Base-by-base conservation (phyloP, 192 early-diverging fungal species). In the Coemansia sp. region DNA sequence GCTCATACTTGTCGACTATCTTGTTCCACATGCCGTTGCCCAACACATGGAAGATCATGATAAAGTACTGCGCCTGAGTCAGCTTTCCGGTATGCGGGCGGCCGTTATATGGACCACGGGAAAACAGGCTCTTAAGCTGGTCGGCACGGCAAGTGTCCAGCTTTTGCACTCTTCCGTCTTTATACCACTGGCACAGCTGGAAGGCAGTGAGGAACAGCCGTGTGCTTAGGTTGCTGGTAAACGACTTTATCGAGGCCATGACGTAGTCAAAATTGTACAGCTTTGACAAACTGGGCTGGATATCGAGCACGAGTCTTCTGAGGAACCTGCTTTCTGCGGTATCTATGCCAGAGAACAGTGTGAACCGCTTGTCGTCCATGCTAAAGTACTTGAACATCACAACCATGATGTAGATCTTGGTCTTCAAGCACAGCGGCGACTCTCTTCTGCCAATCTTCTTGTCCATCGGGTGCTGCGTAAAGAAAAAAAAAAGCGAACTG, bases 151-250 rank as follows among this genome's bases (percentile, higher is more conserved):
- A 58, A 26, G 64, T 60, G n/a, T 64, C 17, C 0, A 75, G 60
- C 2, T 42, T 46, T 17, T 50, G 60, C 3, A 31, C n/a, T 49
- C 52, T 53, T 17, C 54, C 58, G 5, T 49, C 16, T 14, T 34
- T 49, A 34, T 54, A 41, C 72, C 72, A 76, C 31, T 57, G 36
- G 26, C 49, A 38, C 11, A 75, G 55, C 14, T 64, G 57, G 5
- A 53, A 37, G 14, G 69, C 40, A 3, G 72, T 58, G 14, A 61
- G 62, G 32, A 69, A 75, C 11, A 75, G 36, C 8, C 72, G 62
- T 23, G 72, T 64, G 40, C 65, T 75, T 26, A 64, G 61, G 55
- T 75, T 75, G 50, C 61, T 75, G 40, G 67, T 41, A 56, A 69
- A 75, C 11, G 66, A 69, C 54, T 69, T 58, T 14, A 75, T 58